phyloP scores from a whole-genome alignment of 2,329 filamentous ascomycete genomes.

The Pseudomassariella vexata region DNA sequence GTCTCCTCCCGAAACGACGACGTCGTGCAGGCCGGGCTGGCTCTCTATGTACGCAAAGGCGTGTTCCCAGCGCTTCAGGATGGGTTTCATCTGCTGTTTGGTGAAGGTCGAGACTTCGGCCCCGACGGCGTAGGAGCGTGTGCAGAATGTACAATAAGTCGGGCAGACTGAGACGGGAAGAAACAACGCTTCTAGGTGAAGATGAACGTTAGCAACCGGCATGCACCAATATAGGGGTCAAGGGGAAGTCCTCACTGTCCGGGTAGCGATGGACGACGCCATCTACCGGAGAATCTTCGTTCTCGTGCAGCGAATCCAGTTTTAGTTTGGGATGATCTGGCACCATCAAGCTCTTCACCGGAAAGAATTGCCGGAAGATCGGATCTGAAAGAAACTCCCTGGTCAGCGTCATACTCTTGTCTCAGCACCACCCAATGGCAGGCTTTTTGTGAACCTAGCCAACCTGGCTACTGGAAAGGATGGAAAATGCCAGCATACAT shows the following conservation, averaged over 20 bases:
- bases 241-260: too few relatives aligned
- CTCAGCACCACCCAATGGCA: too few relatives aligned
- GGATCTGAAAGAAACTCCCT: too few relatives aligned
- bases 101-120: slow-evolving; percentile 45
- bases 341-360: slow-evolving; percentile 44
- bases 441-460: too few relatives aligned
- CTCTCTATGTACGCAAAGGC: slow-evolving; percentile 52
- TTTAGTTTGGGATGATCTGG: slow-evolving; percentile 48
- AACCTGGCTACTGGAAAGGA: too few relatives aligned
- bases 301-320: slow-evolving; percentile 55
- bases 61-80: slow-evolving; percentile 42
- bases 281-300: slow-evolving; percentile 46
- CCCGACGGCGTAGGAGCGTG: slow-evolving; percentile 54
- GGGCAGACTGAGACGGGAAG: slow-evolving; percentile 56
- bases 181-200: too few relatives aligned
- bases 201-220: too few relatives aligned
- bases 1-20: slow-evolving; percentile 60
- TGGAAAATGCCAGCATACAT: too few relatives aligned
- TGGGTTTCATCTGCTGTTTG: slow-evolving; percentile 32
- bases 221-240: too few relatives aligned
- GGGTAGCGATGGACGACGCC: slow-evolving; percentile 59
- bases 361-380: slow-evolving; percentile 55
- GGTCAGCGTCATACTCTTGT: too few relatives aligned
- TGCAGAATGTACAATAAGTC: slow-evolving; percentile 59
- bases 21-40: slow-evolving; percentile 44